Evolutionary conservation across 352 stramenopile genomes (phyloP).

Genomic region (Globisporangium nunn): DNA sequence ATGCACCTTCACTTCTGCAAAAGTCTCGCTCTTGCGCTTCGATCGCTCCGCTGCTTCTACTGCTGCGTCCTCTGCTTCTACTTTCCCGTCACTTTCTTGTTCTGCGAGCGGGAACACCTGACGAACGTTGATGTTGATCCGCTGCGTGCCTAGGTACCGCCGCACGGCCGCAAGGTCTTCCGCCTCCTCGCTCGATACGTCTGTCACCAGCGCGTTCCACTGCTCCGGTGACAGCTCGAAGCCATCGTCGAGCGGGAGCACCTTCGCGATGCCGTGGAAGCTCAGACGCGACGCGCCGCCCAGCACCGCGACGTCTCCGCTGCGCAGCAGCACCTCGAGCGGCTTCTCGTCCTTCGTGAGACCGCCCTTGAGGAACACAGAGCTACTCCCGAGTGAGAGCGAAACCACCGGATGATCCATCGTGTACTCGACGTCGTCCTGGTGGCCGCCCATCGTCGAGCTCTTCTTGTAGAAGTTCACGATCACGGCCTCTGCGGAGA

Average conservation of each 20-base stretch:
- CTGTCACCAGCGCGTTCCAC: conserved; percentile 16
- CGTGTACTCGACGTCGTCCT: conserved; percentile 80
- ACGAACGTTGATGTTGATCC: conserved; percentile 80
- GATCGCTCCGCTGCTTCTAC: conserved; percentile 1
- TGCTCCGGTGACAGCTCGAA: conserved; percentile 25
- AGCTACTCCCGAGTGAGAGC: conserved; percentile 58
- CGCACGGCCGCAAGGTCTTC: conserved; percentile 35
- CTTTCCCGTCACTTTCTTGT: no score
- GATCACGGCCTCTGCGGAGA: conserved; percentile 63
- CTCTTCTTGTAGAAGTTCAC: conserved; percentile 81
- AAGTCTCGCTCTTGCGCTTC: not conserved
- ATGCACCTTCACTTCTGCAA: not conserved
- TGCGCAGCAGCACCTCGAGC: conserved; percentile 56
- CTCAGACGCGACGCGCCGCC: conserved; percentile 52
- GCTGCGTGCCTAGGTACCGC: conserved; percentile 46
- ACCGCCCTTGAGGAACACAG: conserved; percentile 73
- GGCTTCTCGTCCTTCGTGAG: conserved; percentile 52
- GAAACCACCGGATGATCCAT: conserved; percentile 80
- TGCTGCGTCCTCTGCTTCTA: not conserved
- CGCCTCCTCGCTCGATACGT: conserved; percentile 4
- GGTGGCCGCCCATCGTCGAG: conserved; percentile 75
- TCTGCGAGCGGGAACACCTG: conserved; percentile 51
- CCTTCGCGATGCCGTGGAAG: conserved; percentile 61
- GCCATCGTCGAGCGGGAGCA: conserved; percentile 28
- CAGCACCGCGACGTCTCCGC: conserved; percentile 64